phyloP scores from a whole-genome alignment of 305 asterid genomes.

The Fraxinus ornus region DNA sequence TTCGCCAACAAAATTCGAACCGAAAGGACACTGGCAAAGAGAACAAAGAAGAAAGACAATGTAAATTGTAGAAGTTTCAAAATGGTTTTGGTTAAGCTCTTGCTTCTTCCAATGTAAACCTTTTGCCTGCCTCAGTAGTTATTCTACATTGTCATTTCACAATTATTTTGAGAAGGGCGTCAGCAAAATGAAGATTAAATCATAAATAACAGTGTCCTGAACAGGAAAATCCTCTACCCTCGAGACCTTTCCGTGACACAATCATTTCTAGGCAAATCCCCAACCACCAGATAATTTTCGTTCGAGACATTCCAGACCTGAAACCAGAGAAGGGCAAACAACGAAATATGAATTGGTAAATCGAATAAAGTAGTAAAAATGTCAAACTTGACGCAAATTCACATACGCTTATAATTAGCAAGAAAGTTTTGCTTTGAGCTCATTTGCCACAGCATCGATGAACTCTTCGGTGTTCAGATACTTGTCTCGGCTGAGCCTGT shows the following conservation, averaged over 20 bases:
- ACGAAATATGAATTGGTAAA: background rate
- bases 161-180: constrained; percentile 15
- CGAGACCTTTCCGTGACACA: background rate
- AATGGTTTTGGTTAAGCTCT: background rate
- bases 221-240: constrained; percentile 17
- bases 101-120: background rate
- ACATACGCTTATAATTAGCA: constrained; percentile 40
- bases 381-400: background rate
- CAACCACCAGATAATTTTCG: constrained; percentile 11
- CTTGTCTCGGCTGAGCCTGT: constrained; percentile 54
- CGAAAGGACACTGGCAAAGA: background rate
- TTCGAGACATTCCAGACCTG: constrained; percentile 25
- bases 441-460: constrained; percentile 83
- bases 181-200: constrained; percentile 25
- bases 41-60: background rate
- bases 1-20: background rate
- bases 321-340: constrained; percentile 20
- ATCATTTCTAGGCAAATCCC: constrained; percentile 15
- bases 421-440: constrained; percentile 69
- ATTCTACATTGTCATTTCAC: background rate
- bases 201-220: constrained; percentile 21
- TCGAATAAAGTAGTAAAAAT: background rate
- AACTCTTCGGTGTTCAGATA: constrained; percentile 82
- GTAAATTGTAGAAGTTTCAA: background rate
- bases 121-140: background rate